Base-by-base conservation (phyloP, 129 eudicot species). In the Flaveria trinervia region DNA sequence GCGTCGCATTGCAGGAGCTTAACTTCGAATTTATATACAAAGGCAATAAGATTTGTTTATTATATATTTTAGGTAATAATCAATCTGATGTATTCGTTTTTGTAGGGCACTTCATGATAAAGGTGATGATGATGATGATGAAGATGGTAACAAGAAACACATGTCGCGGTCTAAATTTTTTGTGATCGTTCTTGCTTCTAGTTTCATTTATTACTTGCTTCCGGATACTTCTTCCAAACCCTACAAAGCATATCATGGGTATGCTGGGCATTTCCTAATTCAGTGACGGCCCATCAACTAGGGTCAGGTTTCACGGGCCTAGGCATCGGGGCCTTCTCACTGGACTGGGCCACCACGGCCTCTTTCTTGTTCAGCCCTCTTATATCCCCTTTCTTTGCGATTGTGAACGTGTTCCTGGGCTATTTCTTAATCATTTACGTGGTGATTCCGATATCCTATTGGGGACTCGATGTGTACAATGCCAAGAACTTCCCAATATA, bases 281-380 rank as follows among this genome's bases (percentile, higher is more conserved):
- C 96, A 0, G 96, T 92, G 7, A 85, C 90, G 0, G 96, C 96
- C 61, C 93, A 89, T 7, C 96, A 89, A 28, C 12, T 92, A 1
- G 98, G 98, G 8, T 92, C 98, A 1, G 98, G 98, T 2, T 54
- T 88, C 52, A 22, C 57, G 0, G 96, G 96, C 49, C 80, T 92
- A 16, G 97, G 97, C 12, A 2, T 87, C 1, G 91, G 85, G 33
- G 85, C 96, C 36, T 79, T 92, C 60, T 84, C 93, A 1, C 66
- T 89, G n/a, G 97, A 92, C 52, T 92, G 97, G 97, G 77, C 91
- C 2, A 83, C 87, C 1, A 83, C 88, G 0, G 92, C 91, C 3
- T 84, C 96, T 41, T 92, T 66, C 68, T 73, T 85, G 28, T 70
- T 70, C 7, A 92, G 91, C 71, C 97, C 97, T 46, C 97, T 92